A percentile compares a stretch with the other conserved stretches of the same genome.
Conservation (phyloP, 768 basidiomycete species). For the Fistulinella prunicolor region DNA sequence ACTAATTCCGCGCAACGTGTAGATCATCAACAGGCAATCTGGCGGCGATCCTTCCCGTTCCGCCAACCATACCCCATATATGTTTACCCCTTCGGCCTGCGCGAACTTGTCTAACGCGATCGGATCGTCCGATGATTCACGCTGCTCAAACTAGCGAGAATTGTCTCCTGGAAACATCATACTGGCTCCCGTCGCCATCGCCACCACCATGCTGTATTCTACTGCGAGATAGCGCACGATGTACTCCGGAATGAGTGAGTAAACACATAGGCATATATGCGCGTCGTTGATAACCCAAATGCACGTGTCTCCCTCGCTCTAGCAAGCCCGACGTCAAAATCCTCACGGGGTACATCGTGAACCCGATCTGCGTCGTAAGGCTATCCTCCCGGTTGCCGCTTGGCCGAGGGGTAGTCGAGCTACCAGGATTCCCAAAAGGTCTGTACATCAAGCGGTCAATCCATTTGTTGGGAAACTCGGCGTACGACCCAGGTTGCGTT, state of each 20-base stretch:
- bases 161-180: too few relatives aligned
- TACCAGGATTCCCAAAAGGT: background rate
- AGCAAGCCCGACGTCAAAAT: constrained; percentile 11
- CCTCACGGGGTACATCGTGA: constrained; percentile 13
- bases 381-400: background rate
- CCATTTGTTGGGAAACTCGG: constrained; percentile 1
- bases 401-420: background rate
- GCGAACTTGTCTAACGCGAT: too few relatives aligned
- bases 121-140: too few relatives aligned
- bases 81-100: too few relatives aligned
- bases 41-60: too few relatives aligned
- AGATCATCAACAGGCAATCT: too few relatives aligned
- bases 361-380: constrained; percentile 16
- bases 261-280: background rate
- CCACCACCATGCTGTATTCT: background rate
- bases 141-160: too few relatives aligned
- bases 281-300: background rate
- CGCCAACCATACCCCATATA: too few relatives aligned
- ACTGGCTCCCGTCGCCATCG: background rate
- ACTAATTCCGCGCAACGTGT: too few relatives aligned
- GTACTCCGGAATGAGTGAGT: constrained; percentile 10
- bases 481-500: constrained; percentile 5
- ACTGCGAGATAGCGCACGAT: background rate
- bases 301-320: background rate
- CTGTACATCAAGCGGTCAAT: background rate